A percentile compares a stretch with the other conserved stretches of the same genome.
phyloP scores from a whole-genome alignment of 1,139 yeast species.

The Hanseniaspora uvarum region DNA sequence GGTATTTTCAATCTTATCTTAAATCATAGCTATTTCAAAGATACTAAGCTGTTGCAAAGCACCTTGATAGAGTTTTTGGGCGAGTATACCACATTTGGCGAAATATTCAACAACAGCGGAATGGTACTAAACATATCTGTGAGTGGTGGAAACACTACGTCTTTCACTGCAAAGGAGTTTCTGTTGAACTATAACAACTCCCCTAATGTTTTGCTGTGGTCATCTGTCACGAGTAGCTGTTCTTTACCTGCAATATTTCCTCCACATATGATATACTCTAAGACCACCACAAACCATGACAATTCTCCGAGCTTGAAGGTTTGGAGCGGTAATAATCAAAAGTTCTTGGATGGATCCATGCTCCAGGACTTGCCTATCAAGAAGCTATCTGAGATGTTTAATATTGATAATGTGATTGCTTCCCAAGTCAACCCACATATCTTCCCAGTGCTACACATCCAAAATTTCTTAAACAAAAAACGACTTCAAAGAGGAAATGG shows the following conservation, averaged over 20 bases:
- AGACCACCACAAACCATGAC: not conserved
- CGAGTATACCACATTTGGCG: conserved; percentile 74
- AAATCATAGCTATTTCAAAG: conserved; percentile 34
- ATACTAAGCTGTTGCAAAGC: conserved; percentile 37
- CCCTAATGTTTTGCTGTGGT: conserved; percentile 88
- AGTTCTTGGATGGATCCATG: conserved; percentile 91
- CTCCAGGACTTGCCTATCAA: conserved; percentile 88
- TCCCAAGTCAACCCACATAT: conserved; percentile 97
- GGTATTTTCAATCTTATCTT: conserved; percentile 1
- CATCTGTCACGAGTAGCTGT: conserved; percentile 96
- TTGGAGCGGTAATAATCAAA: conserved; percentile 72
- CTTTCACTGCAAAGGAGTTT: conserved; percentile 26
- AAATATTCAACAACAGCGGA: conserved; percentile 82
- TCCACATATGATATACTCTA: conserved; percentile 15
- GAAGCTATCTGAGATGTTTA: conserved; percentile 86
- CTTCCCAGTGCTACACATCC: conserved; percentile 66
- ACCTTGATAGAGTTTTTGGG: conserved; percentile 80
- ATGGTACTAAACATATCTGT: conserved; percentile 79
- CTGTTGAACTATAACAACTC: conserved; percentile 83
- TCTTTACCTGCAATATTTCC: conserved; percentile 87
- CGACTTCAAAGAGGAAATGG: conserved; percentile 54
- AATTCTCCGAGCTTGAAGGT: conserved; percentile 54
- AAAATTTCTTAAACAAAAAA: conserved; percentile 59
- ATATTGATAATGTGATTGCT: conserved; percentile 91
- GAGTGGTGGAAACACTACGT: conserved; percentile 52